phyloP scores from a whole-genome alignment of 805 yeast species.

The Saturnispora diversa region DNA sequence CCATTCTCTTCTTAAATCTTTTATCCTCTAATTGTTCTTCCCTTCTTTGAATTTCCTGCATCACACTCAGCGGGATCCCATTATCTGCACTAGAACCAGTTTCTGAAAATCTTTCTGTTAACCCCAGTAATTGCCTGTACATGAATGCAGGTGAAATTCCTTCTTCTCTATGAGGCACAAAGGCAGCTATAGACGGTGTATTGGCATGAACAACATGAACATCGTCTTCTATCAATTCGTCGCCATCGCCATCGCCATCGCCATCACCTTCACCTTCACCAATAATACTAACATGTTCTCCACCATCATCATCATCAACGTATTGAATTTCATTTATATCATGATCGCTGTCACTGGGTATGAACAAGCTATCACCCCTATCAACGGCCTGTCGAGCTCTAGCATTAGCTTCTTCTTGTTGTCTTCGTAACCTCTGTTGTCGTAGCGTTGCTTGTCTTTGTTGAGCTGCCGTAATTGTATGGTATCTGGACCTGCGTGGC shows the following conservation, averaged over 20 bases:
- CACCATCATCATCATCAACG: constrained; percentile 4
- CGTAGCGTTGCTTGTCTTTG: constrained; percentile 1
- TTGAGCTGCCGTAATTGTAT: not conserved
- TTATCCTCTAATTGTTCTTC: constrained; percentile 26
- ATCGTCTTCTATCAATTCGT: constrained; percentile 2
- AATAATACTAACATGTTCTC: too few relatives aligned
- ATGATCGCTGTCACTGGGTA: too few relatives aligned
- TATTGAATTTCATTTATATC: not conserved
- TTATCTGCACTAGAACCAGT: too few relatives aligned
- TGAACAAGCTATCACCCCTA: too few relatives aligned
- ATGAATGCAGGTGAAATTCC: constrained; percentile 2
- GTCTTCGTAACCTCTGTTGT: constrained; percentile 5
- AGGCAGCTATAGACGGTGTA: not conserved
- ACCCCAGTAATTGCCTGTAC: constrained; percentile 1
- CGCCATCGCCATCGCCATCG: constrained; percentile 8
- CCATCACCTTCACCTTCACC: constrained; percentile 14
- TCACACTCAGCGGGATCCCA: constrained; percentile 23
- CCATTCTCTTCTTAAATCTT: constrained; percentile 19
- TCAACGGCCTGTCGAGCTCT: not conserved
- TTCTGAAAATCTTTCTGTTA: not conserved
- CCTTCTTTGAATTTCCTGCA: constrained; percentile 24
- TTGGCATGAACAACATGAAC: constrained; percentile 10
- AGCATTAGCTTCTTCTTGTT: constrained; percentile 1
- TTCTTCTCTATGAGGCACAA: not conserved
- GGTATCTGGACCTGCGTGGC: constrained; percentile 10